Evolutionary conservation across 768 basidiomycete genomes (phyloP).

Genomic region (Tephrocybe sp.): DNA sequence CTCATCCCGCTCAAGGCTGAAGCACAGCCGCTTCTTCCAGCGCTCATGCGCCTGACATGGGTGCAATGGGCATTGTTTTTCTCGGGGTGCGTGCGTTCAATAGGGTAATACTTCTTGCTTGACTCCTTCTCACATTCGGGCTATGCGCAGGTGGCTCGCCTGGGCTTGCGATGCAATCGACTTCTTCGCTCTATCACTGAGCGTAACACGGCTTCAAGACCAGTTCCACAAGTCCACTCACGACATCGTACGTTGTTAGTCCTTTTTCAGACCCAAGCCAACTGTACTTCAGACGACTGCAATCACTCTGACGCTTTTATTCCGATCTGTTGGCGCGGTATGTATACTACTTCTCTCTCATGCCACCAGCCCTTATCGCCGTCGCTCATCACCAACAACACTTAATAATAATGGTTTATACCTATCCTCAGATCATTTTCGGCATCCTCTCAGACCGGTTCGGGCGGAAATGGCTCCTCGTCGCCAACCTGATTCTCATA

Average conservation of each 20-base stretch:
- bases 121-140: background rate
- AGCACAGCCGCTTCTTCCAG: constrained; percentile 41
- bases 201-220: constrained; percentile 40
- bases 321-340: constrained; percentile 78
- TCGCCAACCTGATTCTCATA: constrained; percentile 72
- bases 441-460: constrained; percentile 86
- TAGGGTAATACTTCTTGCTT: constrained; percentile 3
- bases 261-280: background rate
- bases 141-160: constrained; percentile 62
- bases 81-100: constrained; percentile 60
- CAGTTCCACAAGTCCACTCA: constrained; percentile 47
- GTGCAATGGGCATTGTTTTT: constrained; percentile 61
- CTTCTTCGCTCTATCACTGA: constrained; percentile 77
- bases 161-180: constrained; percentile 90
- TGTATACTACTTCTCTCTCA: too few relatives aligned
- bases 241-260: constrained; percentile 37
- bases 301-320: constrained; percentile 91
- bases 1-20: constrained; percentile 43
- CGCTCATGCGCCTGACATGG: constrained; percentile 44
- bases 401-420: too few relatives aligned
- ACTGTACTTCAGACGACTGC: constrained; percentile 60
- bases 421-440: constrained; percentile 55
- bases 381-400: background rate
- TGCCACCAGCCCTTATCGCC: constrained; percentile 14
- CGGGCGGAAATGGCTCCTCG: constrained; percentile 93